Base-by-base conservation (phyloP, 306 rosid species). In the Sindora glabra region DNA sequence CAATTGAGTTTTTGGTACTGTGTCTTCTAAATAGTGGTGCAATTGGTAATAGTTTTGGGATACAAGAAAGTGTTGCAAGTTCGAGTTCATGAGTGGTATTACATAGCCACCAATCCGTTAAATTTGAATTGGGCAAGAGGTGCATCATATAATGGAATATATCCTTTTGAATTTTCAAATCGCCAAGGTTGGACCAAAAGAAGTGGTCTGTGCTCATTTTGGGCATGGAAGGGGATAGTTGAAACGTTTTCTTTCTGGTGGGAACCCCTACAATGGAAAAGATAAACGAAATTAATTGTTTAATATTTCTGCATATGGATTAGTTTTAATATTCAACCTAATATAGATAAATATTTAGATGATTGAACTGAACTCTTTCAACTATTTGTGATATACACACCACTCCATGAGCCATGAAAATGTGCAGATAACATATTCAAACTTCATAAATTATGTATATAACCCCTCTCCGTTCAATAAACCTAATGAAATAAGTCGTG, bases 61-160 rank as follows among this genome's bases (percentile, higher is more conserved):
- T 67, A 8, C 52, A 11, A 16, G 71, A 58, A 41, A 75, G 4
- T 25, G 84, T 58, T 25, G 22, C 69, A 7, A 39, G 12, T 32
- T 74, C 80, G 45, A 79, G 84, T 24, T 71, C 75, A 13, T 37
- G 11, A 10, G 56, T 45, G 10, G 81, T 63, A 70, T 79, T 79
- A 8, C 84, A 79, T 49, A 79, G 75, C 77, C 81, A 77, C 77
- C 77, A 68, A 15, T 61, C 62, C 19, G 53, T 80, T 14, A 65
- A 27, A 3, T 66, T 74, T 37, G 41, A 6, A 30, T 16, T 26
- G 39, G 66, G 36, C 46, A 56, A 62, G 34, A 56, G 71, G 27
- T 63, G 47, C 47, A 37, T 22, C 51, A 62, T 38, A 4, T 67
- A 65, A 11, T 29, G 25, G 45, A 74, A 74, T 51, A 56, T 9